These are phyloP conservation scores for Esteya vermicola DNA, from an alignment of 2,329 filamentous ascomycete genomes.

Conservation along the genomic window DNA sequence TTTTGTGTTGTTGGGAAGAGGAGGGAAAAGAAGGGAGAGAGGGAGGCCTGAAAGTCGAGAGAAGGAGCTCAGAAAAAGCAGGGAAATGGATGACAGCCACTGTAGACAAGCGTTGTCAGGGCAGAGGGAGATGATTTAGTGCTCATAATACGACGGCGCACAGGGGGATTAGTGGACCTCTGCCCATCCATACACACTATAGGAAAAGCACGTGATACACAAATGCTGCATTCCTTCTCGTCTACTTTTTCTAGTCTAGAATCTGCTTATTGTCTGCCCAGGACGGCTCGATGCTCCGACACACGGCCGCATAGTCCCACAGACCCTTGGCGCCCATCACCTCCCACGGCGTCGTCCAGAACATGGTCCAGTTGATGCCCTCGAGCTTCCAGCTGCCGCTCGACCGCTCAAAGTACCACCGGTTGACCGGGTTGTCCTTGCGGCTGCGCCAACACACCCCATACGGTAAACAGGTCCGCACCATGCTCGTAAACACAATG, in stretches of 20 bases:
- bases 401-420: slow-evolving; percentile 96
- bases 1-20: too few species aligned
- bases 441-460: slow-evolving; percentile 90
- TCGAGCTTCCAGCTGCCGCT: slow-evolving; percentile 69
- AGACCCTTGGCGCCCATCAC: slow-evolving; percentile 40
- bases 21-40: too few species aligned
- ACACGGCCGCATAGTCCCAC: slow-evolving; percentile 62
- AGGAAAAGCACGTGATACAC: too few species aligned
- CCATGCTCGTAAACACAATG: slow-evolving; percentile 93
- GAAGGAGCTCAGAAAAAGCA: neutral
- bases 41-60: too few species aligned
- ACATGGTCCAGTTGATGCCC: slow-evolving; percentile 91
- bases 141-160: too few species aligned
- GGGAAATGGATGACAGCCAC: too few species aligned
- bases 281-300: slow-evolving; percentile 46
- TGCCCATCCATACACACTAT: too few species aligned
- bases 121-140: too few species aligned
- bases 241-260: slow-evolving; percentile 30
- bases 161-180: too few species aligned
- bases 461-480: slow-evolving; percentile 70
- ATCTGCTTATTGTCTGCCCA: slow-evolving; percentile 48
- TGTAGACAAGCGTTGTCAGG: too few species aligned
- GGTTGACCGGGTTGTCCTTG: slow-evolving; percentile 88
- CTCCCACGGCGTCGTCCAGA: slow-evolving; percentile 74
- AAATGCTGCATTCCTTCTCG: neutral